Percentiles rank a stretch among this genome's conserved stretches.
Evolutionary conservation across 169 alveolate species (phyloP).

Genomic region (Besnoitia besnoiti): DNA sequence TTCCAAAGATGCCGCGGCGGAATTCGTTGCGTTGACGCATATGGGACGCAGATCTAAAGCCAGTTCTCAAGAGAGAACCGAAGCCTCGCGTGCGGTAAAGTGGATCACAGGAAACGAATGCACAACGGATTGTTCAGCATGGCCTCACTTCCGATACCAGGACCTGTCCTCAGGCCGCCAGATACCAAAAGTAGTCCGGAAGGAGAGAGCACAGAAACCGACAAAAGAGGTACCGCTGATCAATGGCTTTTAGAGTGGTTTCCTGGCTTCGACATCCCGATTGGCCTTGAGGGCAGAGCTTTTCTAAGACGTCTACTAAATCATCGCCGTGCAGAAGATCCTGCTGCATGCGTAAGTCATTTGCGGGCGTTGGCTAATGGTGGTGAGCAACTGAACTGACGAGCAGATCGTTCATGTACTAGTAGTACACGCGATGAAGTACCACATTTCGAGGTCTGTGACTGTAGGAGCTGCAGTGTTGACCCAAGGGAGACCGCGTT

Average conservation of each 20-base stretch:
- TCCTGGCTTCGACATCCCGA: slow-evolving; percentile 62
- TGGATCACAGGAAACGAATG: not conserved
- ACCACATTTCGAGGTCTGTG: slow-evolving; percentile 7
- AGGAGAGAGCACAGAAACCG: not conserved
- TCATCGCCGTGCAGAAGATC: slow-evolving; percentile 46
- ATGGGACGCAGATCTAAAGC: too few species aligned
- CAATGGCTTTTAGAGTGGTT: slow-evolving; percentile 57
- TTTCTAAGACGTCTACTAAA: slow-evolving; percentile 42
- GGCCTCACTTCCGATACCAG: not conserved
- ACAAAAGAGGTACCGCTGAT: not conserved
- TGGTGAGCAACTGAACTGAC: too few species aligned
- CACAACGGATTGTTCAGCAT: not conserved
- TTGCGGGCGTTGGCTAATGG: not conserved
- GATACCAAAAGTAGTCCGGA: too few species aligned
- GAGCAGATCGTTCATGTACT: too few species aligned
- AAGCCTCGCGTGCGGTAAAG: too few species aligned
- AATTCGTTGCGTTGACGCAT: too few species aligned
- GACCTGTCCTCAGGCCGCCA: not conserved
- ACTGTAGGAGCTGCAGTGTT: not conserved
- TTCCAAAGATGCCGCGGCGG: too few species aligned
- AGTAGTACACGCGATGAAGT: too few species aligned
- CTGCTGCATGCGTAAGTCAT: slow-evolving; percentile 59
- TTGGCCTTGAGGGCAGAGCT: slow-evolving; percentile 61
- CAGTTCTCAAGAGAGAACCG: too few species aligned
- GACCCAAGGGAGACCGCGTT: too few species aligned